Base-by-base conservation (phyloP, 1,139 yeast species). In the Saccharomycopsis hybrid region DNA sequence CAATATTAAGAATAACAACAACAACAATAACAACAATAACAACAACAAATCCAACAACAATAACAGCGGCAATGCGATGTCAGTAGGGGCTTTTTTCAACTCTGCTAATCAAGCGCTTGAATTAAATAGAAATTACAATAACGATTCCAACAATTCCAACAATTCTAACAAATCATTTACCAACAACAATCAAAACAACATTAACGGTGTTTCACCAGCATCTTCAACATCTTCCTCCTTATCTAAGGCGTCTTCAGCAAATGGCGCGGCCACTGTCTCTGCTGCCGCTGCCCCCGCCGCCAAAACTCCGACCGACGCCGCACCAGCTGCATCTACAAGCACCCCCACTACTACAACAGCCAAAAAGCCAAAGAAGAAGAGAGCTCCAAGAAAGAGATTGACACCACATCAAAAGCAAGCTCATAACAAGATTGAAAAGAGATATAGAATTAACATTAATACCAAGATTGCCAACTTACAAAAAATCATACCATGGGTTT, bases 361-460 rank as follows among this genome's bases (percentile, higher is more conserved):
- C 4, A 56, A 55, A 30, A 62, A 62, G 50, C 58, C 60, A 35
- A 64, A 62, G 54, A 68, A 67, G 64, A 75, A 69, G 61, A 68
- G 79, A 59, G 73, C 77, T 1, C 74, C 80, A 47, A 68, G 84
- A 59, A 78, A 78, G 65, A 73, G 80, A 62, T 64, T 79, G 52
- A 78, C 84, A 2, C 70, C 73, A 4, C 72, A 75, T 55, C 88
- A 82, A 65, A 80, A 82, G 57, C 80, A 79, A 59, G 87, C 87
- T 0, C 89, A 83, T 60, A 81, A 81, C 63, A 77, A 78, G 61
- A 81, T 82, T 55, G 88, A 78, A 60, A 81, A 82, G 62, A 77
- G 81, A 56, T 83, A 83, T 64, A 69, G 90, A 62, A 81, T 82
- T 53, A 83, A 82, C 62, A 82, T 83, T 59, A 83, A 82, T 62